A percentile compares a stretch with the other conserved stretches of the same genome.
phyloP scores from a whole-genome alignment of 75 land plant genomes.

The Pinus taeda region DNA sequence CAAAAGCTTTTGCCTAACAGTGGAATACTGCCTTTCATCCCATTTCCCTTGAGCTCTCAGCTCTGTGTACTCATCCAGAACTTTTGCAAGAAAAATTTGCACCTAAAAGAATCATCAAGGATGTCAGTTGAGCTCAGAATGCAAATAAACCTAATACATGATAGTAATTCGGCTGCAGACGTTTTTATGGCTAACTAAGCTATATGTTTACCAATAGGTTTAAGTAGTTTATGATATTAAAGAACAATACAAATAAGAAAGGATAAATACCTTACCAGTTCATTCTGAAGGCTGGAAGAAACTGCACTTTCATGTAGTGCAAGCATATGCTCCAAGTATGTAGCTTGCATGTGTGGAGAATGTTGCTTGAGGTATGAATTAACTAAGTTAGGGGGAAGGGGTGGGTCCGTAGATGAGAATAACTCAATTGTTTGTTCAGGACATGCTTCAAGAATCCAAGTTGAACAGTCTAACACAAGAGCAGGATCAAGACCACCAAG shows the following conservation, averaged over 20 bases:
- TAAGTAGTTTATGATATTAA: neutral
- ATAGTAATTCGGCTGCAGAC: neutral
- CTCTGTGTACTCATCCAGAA: constrained; percentile 71
- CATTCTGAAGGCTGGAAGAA: constrained; percentile 78
- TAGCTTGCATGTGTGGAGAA: constrained; percentile 75
- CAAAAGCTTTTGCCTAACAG: constrained; percentile 76
- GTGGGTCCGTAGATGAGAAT: constrained; percentile 70
- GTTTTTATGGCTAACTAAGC: neutral
- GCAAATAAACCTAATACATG: neutral
- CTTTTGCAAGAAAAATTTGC: constrained; percentile 89
- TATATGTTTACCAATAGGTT: neutral
- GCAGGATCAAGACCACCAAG: constrained; percentile 74
- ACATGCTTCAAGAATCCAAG: constrained; percentile 67
- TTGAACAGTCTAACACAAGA: constrained; percentile 84
- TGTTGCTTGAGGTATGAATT: constrained; percentile 83
- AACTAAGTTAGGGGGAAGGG: constrained; percentile 80
- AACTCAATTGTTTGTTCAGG: constrained; percentile 81
- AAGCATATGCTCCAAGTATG: constrained; percentile 87
- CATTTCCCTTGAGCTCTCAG: constrained; percentile 58
- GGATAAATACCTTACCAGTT: constrained; percentile 49
- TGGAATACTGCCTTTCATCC: constrained; percentile 76
- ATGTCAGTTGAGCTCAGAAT: neutral
- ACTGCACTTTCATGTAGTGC: constrained; percentile 50
- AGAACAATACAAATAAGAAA: neutral
- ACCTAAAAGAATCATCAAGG: constrained; percentile 35